These are phyloP conservation scores for Carex littledalei DNA, from an alignment of 176 grass and related monocot genomes.

Conservation along the genomic window DNA sequence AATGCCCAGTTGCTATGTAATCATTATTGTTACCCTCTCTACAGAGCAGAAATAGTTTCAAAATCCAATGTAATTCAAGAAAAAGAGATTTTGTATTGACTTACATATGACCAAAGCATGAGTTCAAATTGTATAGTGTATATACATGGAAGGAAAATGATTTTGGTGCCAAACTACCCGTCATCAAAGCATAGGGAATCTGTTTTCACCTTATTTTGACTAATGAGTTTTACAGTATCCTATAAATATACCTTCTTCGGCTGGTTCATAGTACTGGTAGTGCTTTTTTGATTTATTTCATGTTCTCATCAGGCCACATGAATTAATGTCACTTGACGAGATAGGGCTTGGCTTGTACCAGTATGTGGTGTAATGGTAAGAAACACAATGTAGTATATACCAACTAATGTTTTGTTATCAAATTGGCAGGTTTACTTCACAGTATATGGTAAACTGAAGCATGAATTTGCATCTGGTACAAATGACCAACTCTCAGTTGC, in stretches of 20 bases:
- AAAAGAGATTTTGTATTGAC: neutral
- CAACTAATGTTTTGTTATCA: neutral
- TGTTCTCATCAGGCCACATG: neutral
- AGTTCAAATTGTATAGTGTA: neutral
- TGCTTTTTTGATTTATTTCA: neutral
- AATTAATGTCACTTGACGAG: neutral
- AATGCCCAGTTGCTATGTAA: neutral
- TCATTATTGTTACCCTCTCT: neutral
- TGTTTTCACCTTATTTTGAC: neutral
- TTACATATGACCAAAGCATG: neutral
- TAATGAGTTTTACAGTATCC: neutral
- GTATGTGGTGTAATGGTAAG: neutral
- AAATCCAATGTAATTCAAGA: neutral
- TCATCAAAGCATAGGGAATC: neutral
- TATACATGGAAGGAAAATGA: neutral
- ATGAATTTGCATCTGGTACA: slow-evolving; percentile 22
- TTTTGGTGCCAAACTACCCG: neutral
- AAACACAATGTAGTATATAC: neutral
- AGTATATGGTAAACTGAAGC: slow-evolving; percentile 69
- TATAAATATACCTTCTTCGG: neutral
- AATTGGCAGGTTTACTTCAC: slow-evolving; percentile 68
- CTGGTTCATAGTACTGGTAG: neutral
- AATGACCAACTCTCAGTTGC: slow-evolving; percentile 43
- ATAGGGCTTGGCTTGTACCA: neutral
- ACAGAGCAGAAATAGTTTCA: neutral